Conservation (phyloP, 805 yeast species). For the Vanderwaltozyma polyspora region DNA sequence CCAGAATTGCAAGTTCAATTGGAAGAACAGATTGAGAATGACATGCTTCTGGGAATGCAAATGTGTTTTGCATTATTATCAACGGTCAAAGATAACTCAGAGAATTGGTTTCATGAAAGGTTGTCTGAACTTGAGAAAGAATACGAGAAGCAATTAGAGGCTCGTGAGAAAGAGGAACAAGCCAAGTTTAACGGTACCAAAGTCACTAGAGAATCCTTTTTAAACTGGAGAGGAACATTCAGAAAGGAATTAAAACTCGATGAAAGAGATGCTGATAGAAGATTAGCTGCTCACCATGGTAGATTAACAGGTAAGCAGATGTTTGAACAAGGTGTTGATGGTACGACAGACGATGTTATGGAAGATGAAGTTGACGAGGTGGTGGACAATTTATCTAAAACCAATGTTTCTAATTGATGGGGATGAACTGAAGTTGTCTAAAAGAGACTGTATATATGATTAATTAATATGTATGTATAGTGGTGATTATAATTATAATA, state of each 20-base stretch:
- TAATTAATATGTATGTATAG: no score
- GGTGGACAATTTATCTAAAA: background rate
- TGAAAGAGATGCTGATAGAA: constrained; percentile 41
- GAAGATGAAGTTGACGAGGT: constrained; percentile 21
- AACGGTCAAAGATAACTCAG: constrained; percentile 72
- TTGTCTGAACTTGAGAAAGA: constrained; percentile 41
- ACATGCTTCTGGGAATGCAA: constrained; percentile 82
- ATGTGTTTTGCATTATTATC: constrained; percentile 73
- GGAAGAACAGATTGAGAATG: constrained; percentile 35
- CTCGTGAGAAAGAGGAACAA: constrained; percentile 72
- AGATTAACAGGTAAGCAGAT: constrained; percentile 81
- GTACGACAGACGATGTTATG: constrained; percentile 48
- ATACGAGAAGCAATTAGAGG: constrained; percentile 47
- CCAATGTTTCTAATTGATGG: background rate
- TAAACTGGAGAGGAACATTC: constrained; percentile 61
- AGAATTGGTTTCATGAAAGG: constrained; percentile 49
- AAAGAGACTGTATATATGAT: background rate
- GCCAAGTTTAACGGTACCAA: constrained; percentile 85
- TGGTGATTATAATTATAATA: no score
- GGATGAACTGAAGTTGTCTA: background rate
- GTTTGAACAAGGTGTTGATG: constrained; percentile 81
- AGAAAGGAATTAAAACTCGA: constrained; percentile 65
- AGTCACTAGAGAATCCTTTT: constrained; percentile 69
- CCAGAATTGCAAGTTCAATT: constrained; percentile 22
- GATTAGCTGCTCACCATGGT: constrained; percentile 52